Conservation (phyloP, 495 filamentous ascomycete species). For the Endocarpon pusillum region DNA sequence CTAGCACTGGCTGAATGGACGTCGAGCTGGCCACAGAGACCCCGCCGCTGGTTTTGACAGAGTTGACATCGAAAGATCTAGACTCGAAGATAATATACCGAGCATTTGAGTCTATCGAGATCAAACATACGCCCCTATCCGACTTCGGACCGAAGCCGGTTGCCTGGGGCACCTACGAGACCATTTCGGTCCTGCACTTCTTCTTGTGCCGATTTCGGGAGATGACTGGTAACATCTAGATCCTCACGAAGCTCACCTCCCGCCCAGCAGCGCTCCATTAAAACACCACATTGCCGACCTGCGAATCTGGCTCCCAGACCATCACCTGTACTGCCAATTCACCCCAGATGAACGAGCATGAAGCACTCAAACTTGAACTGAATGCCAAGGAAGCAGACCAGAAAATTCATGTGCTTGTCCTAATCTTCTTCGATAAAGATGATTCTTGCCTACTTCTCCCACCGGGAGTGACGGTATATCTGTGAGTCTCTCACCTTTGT, state of each 20-base stretch:
- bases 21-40: conserved; percentile 13
- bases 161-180: conserved; percentile 23
- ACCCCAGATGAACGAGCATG: conserved; percentile 21
- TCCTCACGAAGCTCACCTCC: conserved; percentile 21
- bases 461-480: conserved; percentile 19
- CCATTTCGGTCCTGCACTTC: conserved; percentile 22
- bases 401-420: conserved; percentile 11
- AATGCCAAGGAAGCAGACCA: conserved; percentile 15
- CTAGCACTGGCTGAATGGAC: conserved; percentile 17
- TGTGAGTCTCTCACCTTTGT: conserved; percentile 24
- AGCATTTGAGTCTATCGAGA: conserved; percentile 31
- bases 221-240: conserved; percentile 21
- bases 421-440: conserved; percentile 17
- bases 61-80: conserved; percentile 17
- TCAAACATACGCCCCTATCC: conserved; percentile 22
- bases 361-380: conserved; percentile 18
- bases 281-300: conserved; percentile 25
- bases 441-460: conserved; percentile 22
- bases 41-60: conserved; percentile 19
- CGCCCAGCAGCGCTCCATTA: conserved; percentile 25
- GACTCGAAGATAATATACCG: conserved; percentile 22
- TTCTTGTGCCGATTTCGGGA: conserved; percentile 28
- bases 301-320: conserved; percentile 33
- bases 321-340: conserved; percentile 28
- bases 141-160: conserved; percentile 28